Evolutionary conservation across 2,329 filamentous ascomycete species (phyloP).

Genomic region (Myriosclerotinia curreyana): DNA sequence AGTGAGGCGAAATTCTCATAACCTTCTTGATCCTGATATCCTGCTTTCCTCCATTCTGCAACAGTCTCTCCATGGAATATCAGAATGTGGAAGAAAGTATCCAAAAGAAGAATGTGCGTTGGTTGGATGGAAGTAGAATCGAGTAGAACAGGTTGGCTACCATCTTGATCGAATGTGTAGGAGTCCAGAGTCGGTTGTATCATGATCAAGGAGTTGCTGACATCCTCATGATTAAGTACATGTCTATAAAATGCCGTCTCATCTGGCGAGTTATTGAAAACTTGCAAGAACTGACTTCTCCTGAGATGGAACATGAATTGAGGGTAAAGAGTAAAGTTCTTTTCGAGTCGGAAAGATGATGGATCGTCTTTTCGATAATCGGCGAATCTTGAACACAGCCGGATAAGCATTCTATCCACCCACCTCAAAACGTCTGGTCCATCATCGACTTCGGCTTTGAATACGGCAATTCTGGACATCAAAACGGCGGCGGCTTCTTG

Average conservation of each 20-base stretch:
- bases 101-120: conserved; percentile 87
- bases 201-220: conserved; percentile 96
- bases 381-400: conserved; percentile 91
- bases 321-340: conserved; percentile 98
- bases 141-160: conserved; percentile 85
- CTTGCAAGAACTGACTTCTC: conserved; percentile 94
- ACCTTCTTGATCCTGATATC: conserved; percentile 95
- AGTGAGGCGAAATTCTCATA: conserved; percentile 93
- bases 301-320: conserved; percentile 99
- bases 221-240: conserved; percentile 94
- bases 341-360: conserved; percentile 92
- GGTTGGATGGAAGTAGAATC: conserved; percentile 96
- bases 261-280: conserved; percentile 99
- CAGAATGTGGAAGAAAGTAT: conserved; percentile 99
- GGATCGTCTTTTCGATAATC: conserved; percentile 98
- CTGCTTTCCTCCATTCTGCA: conserved; percentile 96
- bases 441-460: conserved; percentile 97
- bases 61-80: conserved; percentile 99
- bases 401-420: conserved; percentile 98
- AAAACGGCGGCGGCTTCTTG: conserved; percentile 96
- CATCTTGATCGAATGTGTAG: conserved; percentile 95
- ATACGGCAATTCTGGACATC: conserved; percentile 98
- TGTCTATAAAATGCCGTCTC: conserved; percentile 99
- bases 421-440: conserved; percentile 96
- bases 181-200: conserved; percentile 97